Evolutionary conservation across 306 rosid species (phyloP), one percentile per base, ranked within the genome.

Genomic region (Calophaca sinica): DNA sequence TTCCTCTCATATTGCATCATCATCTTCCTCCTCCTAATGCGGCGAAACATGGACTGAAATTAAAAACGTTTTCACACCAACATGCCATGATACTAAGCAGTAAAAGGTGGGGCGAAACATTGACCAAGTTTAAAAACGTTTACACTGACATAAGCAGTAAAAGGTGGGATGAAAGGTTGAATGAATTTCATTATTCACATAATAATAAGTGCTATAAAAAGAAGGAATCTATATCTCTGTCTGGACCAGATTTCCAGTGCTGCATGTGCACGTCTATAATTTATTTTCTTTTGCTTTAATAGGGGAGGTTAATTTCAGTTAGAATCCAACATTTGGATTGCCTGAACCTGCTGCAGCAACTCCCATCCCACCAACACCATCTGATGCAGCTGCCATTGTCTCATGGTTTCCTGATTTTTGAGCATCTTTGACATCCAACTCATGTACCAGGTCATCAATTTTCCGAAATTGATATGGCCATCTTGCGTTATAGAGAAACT

Each of bases 331-430:
- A 55, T 76, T 90, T 64, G 98, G 99, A 67, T 94, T 92, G 80
- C 97, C 97, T 50, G 97, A 87, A 81, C 96, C 99, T 33, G 89
- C 93, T 62, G 99, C 96, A 52, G 85, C 89, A 72, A 94, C 97
- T 84, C 99, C 96, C 91, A 94, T 86, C 45, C 98, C 98, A 48
- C 88, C 87, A 62, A 80, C 87, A 80, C 80, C 89, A 31, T 82
- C 62, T 73, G 84, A 82, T 70, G 85, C 50, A 55, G 76, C 81
- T 58, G 79, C 77, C 33, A 77, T 45, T 44, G 58, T 70, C 45
- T 84, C 90, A 45, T 80, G 88, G 68, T 75, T 77, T 53, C 66
- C 73, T 36, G 83, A 69, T 61, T 84, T 86, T 58, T 74, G 74
- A 79, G 81, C 78, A 61, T 78, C 80, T 65, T 88, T 74, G 49